phyloP scores from a whole-genome alignment of 2,329 filamentous ascomycete species.

The Colletotrichum viniferum region DNA sequence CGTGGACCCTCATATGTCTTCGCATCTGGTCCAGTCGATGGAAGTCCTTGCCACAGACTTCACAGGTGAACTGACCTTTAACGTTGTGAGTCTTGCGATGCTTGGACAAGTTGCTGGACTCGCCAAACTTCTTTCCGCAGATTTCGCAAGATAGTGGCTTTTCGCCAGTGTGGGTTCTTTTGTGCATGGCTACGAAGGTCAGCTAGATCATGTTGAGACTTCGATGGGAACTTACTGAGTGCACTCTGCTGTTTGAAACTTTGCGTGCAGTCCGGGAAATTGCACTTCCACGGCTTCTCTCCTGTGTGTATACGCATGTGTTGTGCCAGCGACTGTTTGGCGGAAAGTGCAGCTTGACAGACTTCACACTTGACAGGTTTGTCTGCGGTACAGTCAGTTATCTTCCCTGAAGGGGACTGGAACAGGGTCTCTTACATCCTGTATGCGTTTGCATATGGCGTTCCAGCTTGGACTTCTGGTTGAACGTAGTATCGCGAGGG shows the following conservation, averaged over 20 bases:
- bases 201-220: neutral
- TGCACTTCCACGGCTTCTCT: constrained; percentile 66
- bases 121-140: constrained; percentile 64
- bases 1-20: constrained; percentile 50
- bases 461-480: constrained; percentile 66
- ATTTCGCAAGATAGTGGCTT: constrained; percentile 65
- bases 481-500: constrained; percentile 56
- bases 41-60: constrained; percentile 61
- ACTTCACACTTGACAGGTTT: constrained; percentile 62
- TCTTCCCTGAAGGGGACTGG: constrained; percentile 16
- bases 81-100: constrained; percentile 66
- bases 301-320: constrained; percentile 71
- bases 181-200: constrained; percentile 62
- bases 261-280: constrained; percentile 53
- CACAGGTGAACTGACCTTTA: constrained; percentile 55
- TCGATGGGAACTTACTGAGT: constrained; percentile 53
- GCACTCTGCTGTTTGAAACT: constrained; percentile 71
- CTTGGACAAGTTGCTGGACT: constrained; percentile 71
- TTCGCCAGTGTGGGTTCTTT: constrained; percentile 67
- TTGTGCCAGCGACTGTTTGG: constrained; percentile 70
- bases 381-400: constrained; percentile 43
- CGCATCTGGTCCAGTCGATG: constrained; percentile 65
- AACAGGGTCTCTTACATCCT: constrained; percentile 52
- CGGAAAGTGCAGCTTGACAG: constrained; percentile 65
- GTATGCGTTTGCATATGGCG: constrained; percentile 70